Conservation (phyloP, 495 filamentous ascomycete species). For the Chlorociboria aeruginascens region DNA sequence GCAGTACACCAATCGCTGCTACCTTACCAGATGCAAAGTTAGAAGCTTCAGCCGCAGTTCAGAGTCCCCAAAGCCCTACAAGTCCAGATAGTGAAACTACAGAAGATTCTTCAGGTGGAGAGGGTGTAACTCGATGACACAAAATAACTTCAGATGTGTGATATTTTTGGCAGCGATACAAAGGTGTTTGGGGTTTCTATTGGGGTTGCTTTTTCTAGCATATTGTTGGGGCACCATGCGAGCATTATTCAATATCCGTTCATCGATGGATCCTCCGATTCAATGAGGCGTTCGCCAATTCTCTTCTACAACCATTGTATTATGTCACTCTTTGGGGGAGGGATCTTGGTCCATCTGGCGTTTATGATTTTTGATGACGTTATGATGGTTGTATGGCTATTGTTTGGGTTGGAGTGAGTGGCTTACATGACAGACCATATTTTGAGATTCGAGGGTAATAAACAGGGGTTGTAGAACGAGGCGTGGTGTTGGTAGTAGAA, state of each 20-base stretch:
- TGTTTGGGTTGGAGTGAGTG: neutral
- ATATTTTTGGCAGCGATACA: too few relatives aligned
- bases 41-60: constrained; percentile 12
- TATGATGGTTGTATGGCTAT: too few relatives aligned
- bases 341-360: neutral
- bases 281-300: neutral
- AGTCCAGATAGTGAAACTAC: constrained; percentile 18
- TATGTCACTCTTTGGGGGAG: constrained; percentile 4
- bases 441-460: too few relatives aligned
- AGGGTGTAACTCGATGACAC: constrained; percentile 1
- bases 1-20: constrained; percentile 12
- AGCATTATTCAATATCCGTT: constrained; percentile 14
- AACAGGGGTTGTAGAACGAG: too few relatives aligned
- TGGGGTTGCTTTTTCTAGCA: neutral
- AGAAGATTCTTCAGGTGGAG: constrained; percentile 12
- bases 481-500: too few relatives aligned
- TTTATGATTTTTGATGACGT: constrained; percentile 2
- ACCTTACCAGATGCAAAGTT: constrained; percentile 13
- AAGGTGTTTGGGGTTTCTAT: too few relatives aligned
- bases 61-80: constrained; percentile 12
- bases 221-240: neutral
- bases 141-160: too few relatives aligned
- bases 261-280: neutral
- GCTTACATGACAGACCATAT: neutral
- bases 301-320: constrained; percentile 4